These are phyloP conservation scores for Globisporangium middletonii DNA, from an alignment of 352 stramenopile species.

Conservation along the genomic window DNA sequence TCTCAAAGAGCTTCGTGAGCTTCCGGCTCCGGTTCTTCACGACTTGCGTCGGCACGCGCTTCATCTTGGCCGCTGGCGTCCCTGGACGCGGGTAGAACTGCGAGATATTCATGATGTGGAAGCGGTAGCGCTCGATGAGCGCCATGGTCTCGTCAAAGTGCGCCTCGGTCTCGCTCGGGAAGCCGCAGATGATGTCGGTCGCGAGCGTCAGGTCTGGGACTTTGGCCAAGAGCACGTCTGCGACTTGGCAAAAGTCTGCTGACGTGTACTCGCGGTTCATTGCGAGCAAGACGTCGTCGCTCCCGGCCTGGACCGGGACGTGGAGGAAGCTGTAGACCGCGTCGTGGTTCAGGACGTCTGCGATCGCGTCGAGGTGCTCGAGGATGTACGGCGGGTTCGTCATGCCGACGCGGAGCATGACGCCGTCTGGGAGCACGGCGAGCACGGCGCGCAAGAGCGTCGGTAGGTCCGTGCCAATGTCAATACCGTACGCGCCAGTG, in stretches of 20 bases:
- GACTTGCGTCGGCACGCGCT: slow-evolving; percentile 75
- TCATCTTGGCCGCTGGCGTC: slow-evolving; percentile 89
- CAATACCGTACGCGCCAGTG: slow-evolving; percentile 89
- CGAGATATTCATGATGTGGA: slow-evolving; percentile 92
- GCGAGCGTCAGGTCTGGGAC: slow-evolving; percentile 83
- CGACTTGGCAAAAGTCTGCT: slow-evolving; percentile 69
- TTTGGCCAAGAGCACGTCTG: slow-evolving; percentile 64
- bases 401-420: slow-evolving; percentile 92
- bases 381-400: slow-evolving; percentile 92
- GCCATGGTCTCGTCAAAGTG: slow-evolving; percentile 87
- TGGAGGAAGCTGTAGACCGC: slow-evolving; percentile 89
- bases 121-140: slow-evolving; percentile 83
- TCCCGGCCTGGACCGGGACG: slow-evolving; percentile 89
- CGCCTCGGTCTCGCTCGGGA: slow-evolving; percentile 84
- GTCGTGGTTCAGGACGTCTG: slow-evolving; percentile 71
- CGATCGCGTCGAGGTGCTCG: slow-evolving; percentile 81
- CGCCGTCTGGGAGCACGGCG: slow-evolving; percentile 49
- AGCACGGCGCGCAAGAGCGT: slow-evolving; percentile 66
- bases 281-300: slow-evolving; percentile 74
- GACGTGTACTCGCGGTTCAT: slow-evolving; percentile 92
- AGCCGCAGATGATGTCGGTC: slow-evolving; percentile 93
- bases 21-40: slow-evolving; percentile 87
- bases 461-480: slow-evolving; percentile 78
- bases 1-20: slow-evolving; percentile 85
- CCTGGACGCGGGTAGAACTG: slow-evolving; percentile 91